Conservation (phyloP, 768 basidiomycete species). For the Collybia mongolica region DNA sequence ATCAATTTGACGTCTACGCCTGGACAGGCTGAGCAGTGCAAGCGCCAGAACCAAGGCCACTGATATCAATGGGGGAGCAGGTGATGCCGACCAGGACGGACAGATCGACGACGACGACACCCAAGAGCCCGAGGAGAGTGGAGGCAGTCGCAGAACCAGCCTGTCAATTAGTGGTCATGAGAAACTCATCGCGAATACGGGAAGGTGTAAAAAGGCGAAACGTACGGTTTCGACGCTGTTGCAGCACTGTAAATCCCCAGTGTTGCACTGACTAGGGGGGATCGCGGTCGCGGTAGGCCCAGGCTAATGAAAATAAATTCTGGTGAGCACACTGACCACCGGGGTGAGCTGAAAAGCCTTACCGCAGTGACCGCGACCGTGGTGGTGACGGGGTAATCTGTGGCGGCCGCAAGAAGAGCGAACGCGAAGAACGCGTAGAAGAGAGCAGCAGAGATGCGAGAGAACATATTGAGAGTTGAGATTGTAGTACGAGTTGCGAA, state of each 20-base stretch:
- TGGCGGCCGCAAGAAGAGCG: constrained; percentile 5
- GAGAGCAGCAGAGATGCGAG: not conserved
- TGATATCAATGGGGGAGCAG: constrained; percentile 25
- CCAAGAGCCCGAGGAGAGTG: constrained; percentile 19
- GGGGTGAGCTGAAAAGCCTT: too few relatives aligned
- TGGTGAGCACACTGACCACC: too few relatives aligned
- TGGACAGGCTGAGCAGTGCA: constrained; percentile 26
- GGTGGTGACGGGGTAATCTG: not conserved
- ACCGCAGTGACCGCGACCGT: too few relatives aligned
- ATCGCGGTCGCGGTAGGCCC: too few relatives aligned
- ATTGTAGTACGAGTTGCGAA: not conserved
- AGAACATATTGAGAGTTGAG: not conserved
- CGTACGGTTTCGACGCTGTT: constrained; percentile 17
- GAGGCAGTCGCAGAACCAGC: constrained; percentile 5
- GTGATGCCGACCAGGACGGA: constrained; percentile 22
- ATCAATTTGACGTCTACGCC: too few relatives aligned
- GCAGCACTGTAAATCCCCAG: constrained; percentile 28
- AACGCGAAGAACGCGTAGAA: not conserved
- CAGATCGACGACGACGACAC: constrained; percentile 18
- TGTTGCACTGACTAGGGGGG: constrained; percentile 18
- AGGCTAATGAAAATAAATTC: too few relatives aligned
- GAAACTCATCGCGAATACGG: too few relatives aligned
- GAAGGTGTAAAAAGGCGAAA: too few relatives aligned
- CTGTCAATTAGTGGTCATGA: too few relatives aligned
- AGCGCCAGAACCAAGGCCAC: constrained; percentile 16